A percentile compares a stretch with the other conserved stretches of the same genome.
Evolutionary conservation across 2,329 filamentous ascomycete genomes (phyloP).

Genomic region (Fonsecaea monophora): DNA sequence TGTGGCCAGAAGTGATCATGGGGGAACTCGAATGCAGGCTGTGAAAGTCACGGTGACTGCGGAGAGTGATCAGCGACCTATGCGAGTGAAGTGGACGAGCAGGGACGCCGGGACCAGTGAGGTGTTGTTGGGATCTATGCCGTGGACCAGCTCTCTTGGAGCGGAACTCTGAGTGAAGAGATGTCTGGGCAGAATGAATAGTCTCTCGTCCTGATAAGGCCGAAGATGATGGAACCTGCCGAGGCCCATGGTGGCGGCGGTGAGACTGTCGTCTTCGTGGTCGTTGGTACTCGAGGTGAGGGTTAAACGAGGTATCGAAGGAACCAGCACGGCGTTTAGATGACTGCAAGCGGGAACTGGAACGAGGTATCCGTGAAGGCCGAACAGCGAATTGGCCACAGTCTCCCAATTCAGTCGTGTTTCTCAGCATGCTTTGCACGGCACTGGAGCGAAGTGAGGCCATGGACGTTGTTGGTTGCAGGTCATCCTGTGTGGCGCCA

Average conservation of each 20-base stretch:
- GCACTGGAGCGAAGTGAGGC: constrained; percentile 53
- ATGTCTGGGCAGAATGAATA: constrained; percentile 27
- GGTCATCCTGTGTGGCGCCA: constrained; percentile 21
- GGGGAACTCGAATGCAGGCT: constrained; percentile 37
- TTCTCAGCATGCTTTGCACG: constrained; percentile 70
- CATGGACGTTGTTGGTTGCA: constrained; percentile 14
- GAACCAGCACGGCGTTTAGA: constrained; percentile 34
- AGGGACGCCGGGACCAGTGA: constrained; percentile 15
- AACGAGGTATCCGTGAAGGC: constrained; percentile 48
- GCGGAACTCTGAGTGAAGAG: constrained; percentile 29
- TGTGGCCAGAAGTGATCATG: constrained; percentile 19
- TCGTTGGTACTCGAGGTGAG: constrained; percentile 27
- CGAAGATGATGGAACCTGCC: constrained; percentile 33
- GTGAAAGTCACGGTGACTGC: constrained; percentile 33
- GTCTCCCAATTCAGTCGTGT: constrained; percentile 70
- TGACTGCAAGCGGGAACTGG: constrained; percentile 40
- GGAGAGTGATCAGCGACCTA: constrained; percentile 38
- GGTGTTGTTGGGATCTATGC: constrained; percentile 21
- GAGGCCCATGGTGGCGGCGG: constrained; percentile 31
- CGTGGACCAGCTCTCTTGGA: constrained; percentile 31
- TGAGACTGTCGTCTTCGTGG: constrained; percentile 26
- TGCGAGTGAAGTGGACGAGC: constrained; percentile 34
- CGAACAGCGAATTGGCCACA: constrained; percentile 67
- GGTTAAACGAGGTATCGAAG: constrained; percentile 34
- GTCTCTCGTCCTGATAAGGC: constrained; percentile 36